Base-by-base conservation (phyloP, 1,139 yeast species). In the Magnusiomyces magnusii region DNA sequence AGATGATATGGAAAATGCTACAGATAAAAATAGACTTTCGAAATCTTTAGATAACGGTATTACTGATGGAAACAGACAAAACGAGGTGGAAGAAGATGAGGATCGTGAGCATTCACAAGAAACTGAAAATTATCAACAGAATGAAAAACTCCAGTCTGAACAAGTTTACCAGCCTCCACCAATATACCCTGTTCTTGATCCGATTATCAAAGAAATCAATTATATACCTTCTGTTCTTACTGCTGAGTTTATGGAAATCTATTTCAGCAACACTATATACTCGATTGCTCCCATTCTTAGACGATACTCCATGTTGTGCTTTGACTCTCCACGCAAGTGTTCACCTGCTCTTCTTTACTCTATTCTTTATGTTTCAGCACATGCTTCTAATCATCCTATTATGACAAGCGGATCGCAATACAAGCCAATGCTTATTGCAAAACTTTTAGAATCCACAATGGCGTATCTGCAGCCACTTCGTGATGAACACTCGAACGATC, bases 311-410 rank as follows among this genome's bases (percentile, higher is more conserved):
- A 31, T 63, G 5, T 54, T 63, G 23, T 64, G 68, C 21, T 60
- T 54, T 5, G 61, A 56, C 3, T 60, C 60, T 7, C 72, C 71
- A 1, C 63, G 79, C 31, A 64, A 64, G 41, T 66, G 73, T 25
- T 70, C 74, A n/a, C 66, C 71, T 3, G 69, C 74, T 7, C 61
- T 76, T 23, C 58, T 76, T 5, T 66, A 71, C 36, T 69, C 77
- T 1, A 63, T 76, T 42, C 60, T 76, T n/a, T 62, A 73, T 34
- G 68, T 73, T 1, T 71, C 77, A 1, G 74, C 75, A 1, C 73
- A 73, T 50, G 75, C 73, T 39, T 71, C 72, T 15, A 77, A 75
- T 50, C 73, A 76, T 58, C 73, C 75, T 49, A 68, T 69, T 56
- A 67, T 76, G 58, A 68, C 73, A 1, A 64, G 68, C 5, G 64